Evolutionary conservation across 2,329 filamentous ascomycete species (phyloP), one percentile per base, ranked within the genome.

Genomic region (Sarocladiaceae sp.): DNA sequence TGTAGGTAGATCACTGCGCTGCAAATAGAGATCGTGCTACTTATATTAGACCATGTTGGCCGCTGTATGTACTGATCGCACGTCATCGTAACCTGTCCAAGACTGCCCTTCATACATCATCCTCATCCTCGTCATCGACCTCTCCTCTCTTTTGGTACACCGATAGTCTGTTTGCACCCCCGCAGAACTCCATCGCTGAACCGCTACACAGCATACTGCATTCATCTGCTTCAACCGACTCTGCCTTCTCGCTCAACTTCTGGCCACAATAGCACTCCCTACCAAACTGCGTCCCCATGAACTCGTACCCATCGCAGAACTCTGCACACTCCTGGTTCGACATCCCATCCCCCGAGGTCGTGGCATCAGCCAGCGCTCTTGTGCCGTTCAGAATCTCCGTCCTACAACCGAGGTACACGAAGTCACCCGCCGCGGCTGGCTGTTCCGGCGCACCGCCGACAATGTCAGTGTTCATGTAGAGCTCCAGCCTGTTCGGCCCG

Each of bases 121-220:
- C 24, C 13, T 29, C n/a, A 18, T 16, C 37, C 3, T 21, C 23
- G 9, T 18, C 37, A 6, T 41, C 23, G 4, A 27, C 12, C 4
- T 16, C 44, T 16, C 47, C 44, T 50, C 53, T 53, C 55, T 56
- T 58, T 44, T 53, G 56, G 33, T 65, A 66, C 13, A 65, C 52
- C 5, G 56, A 59, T 50, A 72, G 47, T 46, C 67, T 55, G 46
- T 62, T 61, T 2, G 60, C 57, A 6, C 58, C 64, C 16, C 69
- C 69, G 45, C 69, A 72, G 45, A 58, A 64, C 55, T 69, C 56
- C 2, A 43, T 35, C 11, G 45, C 50, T 42, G 61, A 62, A 1
- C 68, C 68, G 2, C 56, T 57, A 51, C 68, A 72, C 15, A 58
- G 49, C 64, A 72, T 69, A 4, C 46, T 53, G 53, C 68, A 72